phyloP scores from a whole-genome alignment of 2,329 filamentous ascomycete genomes.

The Penicillium nordicum region DNA sequence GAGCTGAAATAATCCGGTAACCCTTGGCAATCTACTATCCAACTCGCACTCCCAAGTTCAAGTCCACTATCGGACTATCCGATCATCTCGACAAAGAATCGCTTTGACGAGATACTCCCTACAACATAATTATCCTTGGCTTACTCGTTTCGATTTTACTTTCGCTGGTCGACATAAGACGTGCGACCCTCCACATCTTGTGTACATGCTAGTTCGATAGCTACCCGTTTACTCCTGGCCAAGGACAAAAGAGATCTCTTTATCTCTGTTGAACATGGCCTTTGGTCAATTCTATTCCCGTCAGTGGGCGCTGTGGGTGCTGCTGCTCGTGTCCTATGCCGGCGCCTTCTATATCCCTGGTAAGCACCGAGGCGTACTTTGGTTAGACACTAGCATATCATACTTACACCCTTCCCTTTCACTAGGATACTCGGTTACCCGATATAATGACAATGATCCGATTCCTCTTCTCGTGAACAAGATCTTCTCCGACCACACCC shows the following conservation, averaged over 20 bases:
- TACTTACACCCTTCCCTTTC: slow-evolving; percentile 10
- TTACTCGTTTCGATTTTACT: background rate
- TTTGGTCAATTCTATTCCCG: slow-evolving; percentile 10
- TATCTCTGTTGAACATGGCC: slow-evolving; percentile 16
- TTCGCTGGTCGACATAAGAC: background rate
- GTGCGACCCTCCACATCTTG: background rate
- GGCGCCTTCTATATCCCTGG: slow-evolving; percentile 83
- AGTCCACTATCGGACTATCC: slow-evolving; percentile 6
- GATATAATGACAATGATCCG: slow-evolving; percentile 70
- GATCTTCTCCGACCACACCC: slow-evolving; percentile 82
- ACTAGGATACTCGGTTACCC: slow-evolving; percentile 76
- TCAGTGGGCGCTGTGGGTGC: slow-evolving; percentile 23
- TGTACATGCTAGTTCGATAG: slow-evolving; percentile 12
- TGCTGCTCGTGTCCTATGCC: slow-evolving; percentile 44
- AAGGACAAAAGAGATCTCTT: slow-evolving; percentile 3
- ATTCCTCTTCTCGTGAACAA: slow-evolving; percentile 90
- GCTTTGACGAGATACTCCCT: background rate
- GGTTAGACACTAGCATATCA: background rate
- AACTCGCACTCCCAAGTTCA: background rate
- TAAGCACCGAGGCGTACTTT: slow-evolving; percentile 41
- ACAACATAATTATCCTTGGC: background rate
- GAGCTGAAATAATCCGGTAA: slow-evolving; percentile 1
- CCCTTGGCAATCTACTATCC: background rate
- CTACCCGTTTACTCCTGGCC: slow-evolving; percentile 9
- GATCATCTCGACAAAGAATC: background rate